Evolutionary conservation across 768 basidiomycete species (phyloP), one percentile per base, ranked within the genome.

Genomic region (Mycena floridula): DNA sequence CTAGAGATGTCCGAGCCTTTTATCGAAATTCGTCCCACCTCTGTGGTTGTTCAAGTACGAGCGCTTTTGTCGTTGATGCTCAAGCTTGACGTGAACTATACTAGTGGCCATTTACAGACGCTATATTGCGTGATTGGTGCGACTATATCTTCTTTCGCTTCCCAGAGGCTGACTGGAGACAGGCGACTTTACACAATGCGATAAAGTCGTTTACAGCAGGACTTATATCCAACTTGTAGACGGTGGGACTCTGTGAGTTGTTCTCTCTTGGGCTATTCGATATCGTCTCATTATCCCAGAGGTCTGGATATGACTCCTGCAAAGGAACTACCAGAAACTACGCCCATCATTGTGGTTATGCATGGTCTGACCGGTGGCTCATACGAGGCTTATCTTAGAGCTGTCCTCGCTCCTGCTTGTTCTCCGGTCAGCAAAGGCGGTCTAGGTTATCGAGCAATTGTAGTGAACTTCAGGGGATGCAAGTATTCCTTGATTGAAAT

Each of bases 401-500:
- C 87, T 23, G 74, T 96, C 37, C 68, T 98, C 3, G 75, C 77
- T 40, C 83, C 79, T 47, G 85, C 83, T 12, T 84, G 84, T 59
- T 71, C 72, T 23, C 74, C 87, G 22, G 73, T 81, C 6, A 73
- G 76, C 32, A 70, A 86, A 54, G 90, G 89, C n/a, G 95, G 94
- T 2, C 68, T 95, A 43, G 92, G 93, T 13, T 95, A 89, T 63
- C 76, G 96, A 46, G 94, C 79, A 4, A 84, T 87, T 11, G 91
- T 97, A 7, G 76, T 94, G 59, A 96, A 95, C 65, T 94, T 87
- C 65, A 79, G 94, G 54, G 93, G 92, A 58, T 95, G 92, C 88
- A 55, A 57, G 85, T 76, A 25, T n/a, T n/a, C 15, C 28, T 11
- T 30, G 21, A 18, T 38, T 13, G 13, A 40, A 38, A 48, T 50